These are phyloP conservation scores for Endocalyx cinctus DNA, from an alignment of 2,329 filamentous ascomycete species.

Conservation along the genomic window DNA sequence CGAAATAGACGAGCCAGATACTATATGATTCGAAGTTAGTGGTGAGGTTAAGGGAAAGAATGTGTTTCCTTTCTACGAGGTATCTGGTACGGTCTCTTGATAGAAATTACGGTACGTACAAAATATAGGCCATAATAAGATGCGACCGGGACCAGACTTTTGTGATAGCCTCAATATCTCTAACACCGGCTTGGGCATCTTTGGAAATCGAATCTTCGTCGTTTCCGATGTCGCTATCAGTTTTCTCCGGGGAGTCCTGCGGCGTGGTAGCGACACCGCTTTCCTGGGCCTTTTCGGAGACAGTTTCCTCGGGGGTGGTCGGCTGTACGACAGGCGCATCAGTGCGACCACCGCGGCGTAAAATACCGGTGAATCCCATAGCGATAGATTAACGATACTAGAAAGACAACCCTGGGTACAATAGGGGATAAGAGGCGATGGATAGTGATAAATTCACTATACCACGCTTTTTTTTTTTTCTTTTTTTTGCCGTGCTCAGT, in stretches of 20 bases:
- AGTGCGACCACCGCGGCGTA: slow-evolving; percentile 9
- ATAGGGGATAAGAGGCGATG: too few relatives aligned
- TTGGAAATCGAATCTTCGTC: slow-evolving; percentile 30
- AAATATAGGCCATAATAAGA: slow-evolving; percentile 37
- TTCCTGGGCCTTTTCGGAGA: slow-evolving; percentile 18
- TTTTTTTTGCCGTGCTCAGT: too few relatives aligned
- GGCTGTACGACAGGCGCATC: slow-evolving; percentile 26
- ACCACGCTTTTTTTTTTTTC: too few relatives aligned
- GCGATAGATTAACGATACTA: too few relatives aligned
- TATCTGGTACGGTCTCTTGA: too few relatives aligned
- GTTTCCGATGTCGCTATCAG: slow-evolving; percentile 14
- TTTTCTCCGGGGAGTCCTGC: too few relatives aligned
- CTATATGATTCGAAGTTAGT: slow-evolving; percentile 21
- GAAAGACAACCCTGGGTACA: too few relatives aligned
- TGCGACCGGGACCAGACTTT: slow-evolving; percentile 37
- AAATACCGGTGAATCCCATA: too few relatives aligned
- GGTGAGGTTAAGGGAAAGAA: not conserved
- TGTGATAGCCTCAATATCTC: slow-evolving; percentile 44
- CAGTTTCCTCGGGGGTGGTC: slow-evolving; percentile 16
- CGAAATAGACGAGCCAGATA: slow-evolving; percentile 42
- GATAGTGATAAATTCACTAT: too few relatives aligned
- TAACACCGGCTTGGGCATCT: slow-evolving; percentile 39
- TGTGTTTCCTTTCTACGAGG: too few relatives aligned
- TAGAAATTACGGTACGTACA: too few relatives aligned
- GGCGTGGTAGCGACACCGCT: slow-evolving; percentile 17